Evolutionary conservation across 768 basidiomycete species (phyloP), one percentile per base, ranked within the genome.

Genomic region (Hortiboletus flavorubellus): DNA sequence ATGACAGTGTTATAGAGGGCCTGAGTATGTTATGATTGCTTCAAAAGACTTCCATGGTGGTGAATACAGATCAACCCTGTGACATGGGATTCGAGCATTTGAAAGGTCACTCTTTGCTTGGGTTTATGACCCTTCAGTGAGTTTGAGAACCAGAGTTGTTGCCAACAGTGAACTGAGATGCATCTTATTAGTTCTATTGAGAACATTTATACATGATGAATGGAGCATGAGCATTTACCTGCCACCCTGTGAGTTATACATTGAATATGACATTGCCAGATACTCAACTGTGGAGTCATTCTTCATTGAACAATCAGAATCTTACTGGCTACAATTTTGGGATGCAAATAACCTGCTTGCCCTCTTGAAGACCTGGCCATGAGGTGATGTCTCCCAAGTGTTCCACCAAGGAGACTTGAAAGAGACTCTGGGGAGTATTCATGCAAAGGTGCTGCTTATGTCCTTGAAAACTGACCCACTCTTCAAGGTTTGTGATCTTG

Each of bases 81-180:
- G 78, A 54, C 67, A 69, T 31, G 81, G 81, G 29, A 66, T 81
- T 30, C 74, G 80, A 8, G 80, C 82, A 2, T 83, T 81, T 54
- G 80, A 73, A 2, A 73, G 82, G 11, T 80, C 72, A 6, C 80
- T 81, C 56, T 78, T 77, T 43, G 78, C 77, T 29, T 82, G 82
- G 79, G 79, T 79, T 12, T 81, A 82, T 56, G 78, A 80, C 30
- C 43, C 26, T 30, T 30, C n/a, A 5, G 38, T 18, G 29, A 30
- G 29, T 39, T n/a, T 18, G 38, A 39, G 18, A n/a, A n/a, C 5
- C n/a, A 39, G 9, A 18, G 9, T 4, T 39, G n/a, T 39, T 11
- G 18, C n/a, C n/a, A 5, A 18, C 10, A 9, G n/a, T 10, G 9
- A 10, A 39, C 38, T 39, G 38, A 39, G 5, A 18, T 18, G 9